Evolutionary conservation across 140 eudicot genomes (phyloP), one percentile per base, ranked within the genome.

Genomic region (Oenanthe javanica): DNA sequence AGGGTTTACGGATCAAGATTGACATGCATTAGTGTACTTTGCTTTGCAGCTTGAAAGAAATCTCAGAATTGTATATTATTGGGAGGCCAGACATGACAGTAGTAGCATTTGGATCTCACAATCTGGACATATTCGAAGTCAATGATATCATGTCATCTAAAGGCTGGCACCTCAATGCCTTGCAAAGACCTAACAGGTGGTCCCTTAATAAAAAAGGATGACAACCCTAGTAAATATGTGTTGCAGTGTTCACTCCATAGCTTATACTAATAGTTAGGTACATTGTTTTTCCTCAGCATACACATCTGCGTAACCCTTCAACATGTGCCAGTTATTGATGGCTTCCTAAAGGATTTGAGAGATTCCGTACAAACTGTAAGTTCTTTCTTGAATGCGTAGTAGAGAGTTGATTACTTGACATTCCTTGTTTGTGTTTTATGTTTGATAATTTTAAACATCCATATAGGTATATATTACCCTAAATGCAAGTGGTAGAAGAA

Each of bases 81-180:
- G 99, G 99, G 84, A 91, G 94, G 90, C 99, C 98, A 48, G 97
- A 95, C 86, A 92, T 95, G 99, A 95, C 97, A 8, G 87, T 95
- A 31, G 96, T 95, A 82, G 99, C 99, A 71, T 88, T 95, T 89
- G 97, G 93, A 61, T 92, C 99, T 48, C 79, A 89, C 4, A 55
- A 76, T 51, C 13, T 92, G 5, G 99, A 95, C 87, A 89, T 95
- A 87, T 95, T 95, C 80, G 99, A 96, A 86, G 97, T 96, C 76
- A 96, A 93, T 63, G 99, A 96, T 84, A 77, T 84, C 5, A 76
- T 96, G 88, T 87, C 97, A 82, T 89, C 96, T 45, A 96, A 91
- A 88, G 99, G 99, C 82, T 96, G 99, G 99, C 99, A 96, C 84
- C 85, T 96, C 81, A 96, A 88, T 88, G 98, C 99, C 11, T 80